phyloP scores from a whole-genome alignment of 2,329 filamentous ascomycete species.

The Cladorrhinum sp. region DNA sequence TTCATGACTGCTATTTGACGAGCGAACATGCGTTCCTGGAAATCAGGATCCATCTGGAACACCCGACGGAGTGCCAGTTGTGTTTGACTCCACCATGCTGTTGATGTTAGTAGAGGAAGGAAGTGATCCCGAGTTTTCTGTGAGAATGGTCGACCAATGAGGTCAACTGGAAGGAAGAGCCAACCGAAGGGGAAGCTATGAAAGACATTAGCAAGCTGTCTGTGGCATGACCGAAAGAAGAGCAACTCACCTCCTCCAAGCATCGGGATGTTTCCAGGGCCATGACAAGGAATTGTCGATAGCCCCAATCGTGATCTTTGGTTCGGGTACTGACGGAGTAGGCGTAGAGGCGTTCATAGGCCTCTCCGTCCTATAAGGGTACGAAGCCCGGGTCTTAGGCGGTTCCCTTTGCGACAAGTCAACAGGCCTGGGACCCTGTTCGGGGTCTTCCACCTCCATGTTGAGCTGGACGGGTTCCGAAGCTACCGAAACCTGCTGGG shows the following conservation, averaged over 20 bases:
- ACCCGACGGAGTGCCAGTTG: conserved; percentile 80
- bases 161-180: conserved; percentile 93
- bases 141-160: conserved; percentile 95
- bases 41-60: conserved; percentile 90
- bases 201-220: conserved; percentile 9
- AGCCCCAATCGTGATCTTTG: conserved; percentile 76
- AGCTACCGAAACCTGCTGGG: conserved; percentile 77
- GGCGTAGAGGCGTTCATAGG: conserved; percentile 74
- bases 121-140: conserved; percentile 93
- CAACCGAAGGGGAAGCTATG: conserved; percentile 92
- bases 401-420: conserved; percentile 44
- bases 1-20: conserved; percentile 98
- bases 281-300: conserved; percentile 98
- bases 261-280: conserved; percentile 99
- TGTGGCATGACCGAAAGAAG: not conserved
- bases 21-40: conserved; percentile 99
- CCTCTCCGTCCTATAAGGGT: conserved; percentile 74
- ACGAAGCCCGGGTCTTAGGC: conserved; percentile 44
- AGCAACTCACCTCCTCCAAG: conserved; percentile 57
- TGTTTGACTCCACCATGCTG: conserved; percentile 95
- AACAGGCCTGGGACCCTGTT: conserved; percentile 61
- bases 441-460: conserved; percentile 49
- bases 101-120: conserved; percentile 89
- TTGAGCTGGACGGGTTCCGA: conserved; percentile 73
- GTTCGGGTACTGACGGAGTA: conserved; percentile 41